Evolutionary conservation across 2,329 filamentous ascomycete species (phyloP), one percentile per base, ranked within the genome.

Genomic region (Colletotrichum musicola): DNA sequence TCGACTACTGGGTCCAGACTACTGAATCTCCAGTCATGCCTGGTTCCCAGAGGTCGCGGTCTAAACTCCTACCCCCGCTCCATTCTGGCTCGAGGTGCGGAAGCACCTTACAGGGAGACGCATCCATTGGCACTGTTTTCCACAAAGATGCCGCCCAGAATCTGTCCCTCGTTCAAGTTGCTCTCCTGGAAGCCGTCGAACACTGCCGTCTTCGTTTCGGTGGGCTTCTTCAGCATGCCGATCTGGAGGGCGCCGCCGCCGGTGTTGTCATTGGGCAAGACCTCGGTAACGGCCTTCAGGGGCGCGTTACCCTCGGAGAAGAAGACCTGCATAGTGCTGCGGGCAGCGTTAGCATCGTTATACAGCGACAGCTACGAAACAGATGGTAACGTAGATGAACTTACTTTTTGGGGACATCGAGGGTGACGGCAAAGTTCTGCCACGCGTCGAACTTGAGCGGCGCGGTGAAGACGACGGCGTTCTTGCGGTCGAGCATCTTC

Each of bases 231-330:
- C 63, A 90, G 79, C 1, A 89, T 75, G 49, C 89, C 89, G 59
- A 90, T 84, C 74, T 91, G 88, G 75, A 85, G 89, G 74, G 90
- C 87, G 30, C 89, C 88, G 59, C 84, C 82, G 4, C 88, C 88
- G 44, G 81, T 81, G 64, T 88, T 80, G 71, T 89, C 82, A 70
- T 87, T 87, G 38, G 77, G 49, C 0, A 85, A 73, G 0, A 83
- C 78, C 30, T 80, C 76, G 0, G 83, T 86, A 16, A 85, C 83
- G 3, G 79, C 74, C 35, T 80, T 77, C 30, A 90, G 83, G 0
- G 83, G 75, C 4, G 76, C 74, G 38, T 74, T 74, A 46, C 82
- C 84, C 14, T 79, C 77, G 1, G 88, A 90, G 79, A 89, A 89
- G 77, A 85, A 88, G 38, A 88, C 83, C 58, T 86, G 83, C 2